Conservation (phyloP, 345 rosid genomes). For the Ceriops tagal region DNA sequence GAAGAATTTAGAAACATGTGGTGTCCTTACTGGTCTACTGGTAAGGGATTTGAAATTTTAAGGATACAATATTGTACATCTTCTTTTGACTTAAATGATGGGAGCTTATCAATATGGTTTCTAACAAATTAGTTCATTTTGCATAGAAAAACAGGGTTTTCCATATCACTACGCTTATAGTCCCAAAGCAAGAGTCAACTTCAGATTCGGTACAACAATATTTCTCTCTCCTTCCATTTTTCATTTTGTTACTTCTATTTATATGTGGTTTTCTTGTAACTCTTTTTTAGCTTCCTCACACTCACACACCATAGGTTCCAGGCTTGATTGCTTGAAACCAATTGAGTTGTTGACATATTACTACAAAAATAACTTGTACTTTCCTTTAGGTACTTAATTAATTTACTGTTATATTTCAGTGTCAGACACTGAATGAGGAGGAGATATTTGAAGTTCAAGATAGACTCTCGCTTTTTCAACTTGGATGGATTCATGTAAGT, state of each 20-base stretch:
- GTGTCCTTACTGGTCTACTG: constrained; percentile 89
- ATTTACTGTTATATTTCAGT: constrained; percentile 40
- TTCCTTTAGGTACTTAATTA: no score
- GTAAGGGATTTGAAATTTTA: constrained; percentile 38
- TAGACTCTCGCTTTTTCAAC: constrained; percentile 66
- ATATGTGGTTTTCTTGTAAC: neutral
- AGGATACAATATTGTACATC: neutral
- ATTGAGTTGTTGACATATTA: no score
- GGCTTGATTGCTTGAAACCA: no score
- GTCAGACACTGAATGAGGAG: constrained; percentile 90
- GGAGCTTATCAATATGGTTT: constrained; percentile 4
- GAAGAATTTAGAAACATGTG: constrained; percentile 92
- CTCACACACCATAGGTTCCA: no score
- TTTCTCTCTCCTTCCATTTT: neutral
- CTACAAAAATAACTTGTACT: no score
- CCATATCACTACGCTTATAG: constrained; percentile 83
- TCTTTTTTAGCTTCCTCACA: neutral
- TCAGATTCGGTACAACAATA: constrained; percentile 74
- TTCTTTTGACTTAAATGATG: neutral
- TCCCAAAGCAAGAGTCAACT: constrained; percentile 98
- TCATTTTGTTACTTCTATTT: neutral
- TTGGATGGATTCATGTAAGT: constrained; percentile 99
- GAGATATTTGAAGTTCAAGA: constrained; percentile 97
- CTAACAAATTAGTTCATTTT: constrained; percentile 11
- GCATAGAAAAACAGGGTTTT: constrained; percentile 89